These are phyloP conservation scores for Adansonia madagascariensis DNA, from an alignment of 441 rosid species.

Conservation along the genomic window DNA sequence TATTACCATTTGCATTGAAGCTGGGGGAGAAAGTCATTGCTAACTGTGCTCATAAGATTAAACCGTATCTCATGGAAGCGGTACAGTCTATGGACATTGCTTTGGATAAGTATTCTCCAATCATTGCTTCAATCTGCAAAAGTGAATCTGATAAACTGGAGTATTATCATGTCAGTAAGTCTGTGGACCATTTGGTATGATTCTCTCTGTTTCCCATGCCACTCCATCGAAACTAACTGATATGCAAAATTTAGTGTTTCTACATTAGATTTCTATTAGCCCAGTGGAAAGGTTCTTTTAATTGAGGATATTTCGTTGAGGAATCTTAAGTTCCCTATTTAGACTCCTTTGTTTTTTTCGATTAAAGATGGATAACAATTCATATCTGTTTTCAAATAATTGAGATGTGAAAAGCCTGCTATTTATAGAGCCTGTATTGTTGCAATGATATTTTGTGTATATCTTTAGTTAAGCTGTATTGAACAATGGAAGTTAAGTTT, in stretches of 20 bases:
- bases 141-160: conserved; percentile 32
- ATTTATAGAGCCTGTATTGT: background rate
- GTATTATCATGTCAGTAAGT: conserved; percentile 23
- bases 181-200: conserved; percentile 54
- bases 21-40: conserved; percentile 64
- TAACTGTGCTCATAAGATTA: conserved; percentile 66
- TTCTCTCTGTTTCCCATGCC: conserved; percentile 23
- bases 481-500: background rate
- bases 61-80: conserved; percentile 57
- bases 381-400: background rate
- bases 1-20: conserved; percentile 58
- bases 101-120: conserved; percentile 61
- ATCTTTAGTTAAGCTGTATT: background rate
- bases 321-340: background rate
- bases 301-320: background rate
- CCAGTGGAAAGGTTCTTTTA: background rate
- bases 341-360: background rate
- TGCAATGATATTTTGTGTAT: background rate
- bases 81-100: conserved; percentile 46
- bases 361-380: background rate
- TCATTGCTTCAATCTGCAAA: conserved; percentile 54
- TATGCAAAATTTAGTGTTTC: background rate
- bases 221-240: background rate
- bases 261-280: background rate
- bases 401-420: conserved; percentile 4